Base-by-base conservation (phyloP, 148 eudicot genomes). In the Rheum nobile region DNA sequence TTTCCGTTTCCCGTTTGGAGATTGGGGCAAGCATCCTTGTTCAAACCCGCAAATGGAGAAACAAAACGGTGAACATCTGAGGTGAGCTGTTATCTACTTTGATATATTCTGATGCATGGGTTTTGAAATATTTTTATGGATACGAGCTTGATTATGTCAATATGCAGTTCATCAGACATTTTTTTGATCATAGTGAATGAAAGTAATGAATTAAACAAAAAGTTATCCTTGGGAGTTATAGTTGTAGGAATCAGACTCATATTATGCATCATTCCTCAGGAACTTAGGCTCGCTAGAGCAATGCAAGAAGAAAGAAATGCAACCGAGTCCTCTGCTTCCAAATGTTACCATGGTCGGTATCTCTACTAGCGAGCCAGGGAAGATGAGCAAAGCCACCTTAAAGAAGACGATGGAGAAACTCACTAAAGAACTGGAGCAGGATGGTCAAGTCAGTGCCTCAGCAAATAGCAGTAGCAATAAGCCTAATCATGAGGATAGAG, bases 261-360 rank as follows among this genome's bases (percentile, higher is more conserved):
- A 11, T 65, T 29, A 16, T 22, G 8, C 39, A 32, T 34, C 21
- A 32, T 65, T 17, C 9, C 76, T 65, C 82, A 88, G 90, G 77
- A 67, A 71, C 77, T 39, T 75, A 44, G 84, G 71, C 72, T 47
- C 83, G 50, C 9, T 78, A 4, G 77, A 39, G 31, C 80, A 69
- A 55, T 42, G 70, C 50, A 73, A 67, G 48, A 84, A 74, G 38
- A 83, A 79, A 80, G 87, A 84, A 68, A 41, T 72, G 70, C 79
- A 83, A 41, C 73, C 50, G n/a, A 85, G 86, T 77, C 85, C 89
- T 41, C 81, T 91, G 68, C 86, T 95, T 67, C 98, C 98, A 44
- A 88, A 86, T 80, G 85, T 95, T 67, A 95, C 98, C 28, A 88
- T 95, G 93, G 90, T 95, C 72, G 98, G 98, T 32, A 77, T 95